phyloP scores from a whole-genome alignment of 2,329 filamentous ascomycete species.

The Phaeosphaeriaceae sp. region DNA sequence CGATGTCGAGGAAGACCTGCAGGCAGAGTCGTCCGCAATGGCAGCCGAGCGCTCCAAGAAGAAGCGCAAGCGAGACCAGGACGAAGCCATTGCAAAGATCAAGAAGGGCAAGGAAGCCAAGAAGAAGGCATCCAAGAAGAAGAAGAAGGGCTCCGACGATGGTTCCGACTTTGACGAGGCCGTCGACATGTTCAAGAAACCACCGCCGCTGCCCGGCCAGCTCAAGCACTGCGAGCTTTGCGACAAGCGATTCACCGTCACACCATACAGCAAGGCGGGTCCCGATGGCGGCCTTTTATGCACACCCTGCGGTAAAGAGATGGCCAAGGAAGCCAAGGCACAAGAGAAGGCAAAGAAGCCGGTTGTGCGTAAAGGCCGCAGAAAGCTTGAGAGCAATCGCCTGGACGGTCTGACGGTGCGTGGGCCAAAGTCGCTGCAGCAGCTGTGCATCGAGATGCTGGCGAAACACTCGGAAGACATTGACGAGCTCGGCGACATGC shows the following conservation, averaged over 20 bases:
- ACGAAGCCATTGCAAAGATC: slow-evolving; percentile 51
- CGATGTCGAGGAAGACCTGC: slow-evolving; percentile 42
- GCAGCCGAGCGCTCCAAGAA: slow-evolving; percentile 57
- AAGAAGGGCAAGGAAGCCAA: slow-evolving; percentile 59
- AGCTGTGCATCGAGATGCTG: slow-evolving; percentile 69
- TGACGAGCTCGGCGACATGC: slow-evolving; percentile 70
- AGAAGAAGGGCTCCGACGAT: slow-evolving; percentile 50
- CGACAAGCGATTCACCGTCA: slow-evolving; percentile 89
- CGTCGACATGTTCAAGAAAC: slow-evolving; percentile 63
- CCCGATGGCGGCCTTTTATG: slow-evolving; percentile 89
- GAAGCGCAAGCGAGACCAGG: slow-evolving; percentile 67
- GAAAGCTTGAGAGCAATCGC: slow-evolving; percentile 82
- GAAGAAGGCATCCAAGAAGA: slow-evolving; percentile 53
- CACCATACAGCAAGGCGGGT: slow-evolving; percentile 82
- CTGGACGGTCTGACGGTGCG: slow-evolving; percentile 74
- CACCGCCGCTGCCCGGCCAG: slow-evolving; percentile 76
- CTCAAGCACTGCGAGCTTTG: slow-evolving; percentile 88
- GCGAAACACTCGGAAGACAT: slow-evolving; percentile 69
- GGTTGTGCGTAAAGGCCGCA: slow-evolving; percentile 66
- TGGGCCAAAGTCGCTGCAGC: slow-evolving; percentile 73
- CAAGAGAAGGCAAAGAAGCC: slow-evolving; percentile 66
- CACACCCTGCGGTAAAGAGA: slow-evolving; percentile 77
- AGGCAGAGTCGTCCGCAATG: slow-evolving; percentile 49
- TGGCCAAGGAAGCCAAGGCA: slow-evolving; percentile 70
- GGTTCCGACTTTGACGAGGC: slow-evolving; percentile 58